Conservation (phyloP, 2,329 filamentous ascomycete species). For the Sporothrix pallida region DNA sequence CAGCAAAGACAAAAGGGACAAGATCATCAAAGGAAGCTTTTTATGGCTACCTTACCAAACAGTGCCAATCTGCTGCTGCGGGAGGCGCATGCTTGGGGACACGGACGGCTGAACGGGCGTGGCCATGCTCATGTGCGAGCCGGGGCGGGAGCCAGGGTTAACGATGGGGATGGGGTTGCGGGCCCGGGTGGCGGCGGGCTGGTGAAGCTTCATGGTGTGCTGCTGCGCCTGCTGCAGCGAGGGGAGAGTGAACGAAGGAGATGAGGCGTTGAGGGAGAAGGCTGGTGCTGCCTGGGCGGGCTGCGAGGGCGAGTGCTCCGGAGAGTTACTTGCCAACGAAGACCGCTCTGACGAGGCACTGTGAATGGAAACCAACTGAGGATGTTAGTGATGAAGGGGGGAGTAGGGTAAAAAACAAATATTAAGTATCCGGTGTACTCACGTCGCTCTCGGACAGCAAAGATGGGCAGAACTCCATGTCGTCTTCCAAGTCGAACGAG, state of each 20-base stretch:
- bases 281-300: slow-evolving; percentile 78
- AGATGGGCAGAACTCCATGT: slow-evolving; percentile 92
- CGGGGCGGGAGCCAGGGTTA: slow-evolving; percentile 67
- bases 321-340: slow-evolving; percentile 92
- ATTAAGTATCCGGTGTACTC: slow-evolving; percentile 56
- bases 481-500: slow-evolving; percentile 94
- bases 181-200: slow-evolving; percentile 84
- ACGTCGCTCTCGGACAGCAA: slow-evolving; percentile 94
- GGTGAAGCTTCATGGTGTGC: slow-evolving; percentile 74
- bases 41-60: slow-evolving; percentile 57
- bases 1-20: slow-evolving; percentile 45
- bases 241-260: slow-evolving; percentile 69
- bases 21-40: not conserved
- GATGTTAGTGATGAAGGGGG: slow-evolving; percentile 14
- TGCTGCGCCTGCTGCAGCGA: slow-evolving; percentile 68
- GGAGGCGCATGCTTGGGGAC: slow-evolving; percentile 62
- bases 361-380: slow-evolving; percentile 86
- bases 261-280: slow-evolving; percentile 73
- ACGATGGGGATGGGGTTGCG: slow-evolving; percentile 98
- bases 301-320: slow-evolving; percentile 87
- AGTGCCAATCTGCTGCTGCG: slow-evolving; percentile 58
- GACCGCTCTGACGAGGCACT: slow-evolving; percentile 90
- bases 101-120: slow-evolving; percentile 77
- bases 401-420: no score
- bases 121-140: slow-evolving; percentile 83